Evolutionary conservation across 352 stramenopile species (phyloP).

Genomic region (Globisporangium lucens): DNA sequence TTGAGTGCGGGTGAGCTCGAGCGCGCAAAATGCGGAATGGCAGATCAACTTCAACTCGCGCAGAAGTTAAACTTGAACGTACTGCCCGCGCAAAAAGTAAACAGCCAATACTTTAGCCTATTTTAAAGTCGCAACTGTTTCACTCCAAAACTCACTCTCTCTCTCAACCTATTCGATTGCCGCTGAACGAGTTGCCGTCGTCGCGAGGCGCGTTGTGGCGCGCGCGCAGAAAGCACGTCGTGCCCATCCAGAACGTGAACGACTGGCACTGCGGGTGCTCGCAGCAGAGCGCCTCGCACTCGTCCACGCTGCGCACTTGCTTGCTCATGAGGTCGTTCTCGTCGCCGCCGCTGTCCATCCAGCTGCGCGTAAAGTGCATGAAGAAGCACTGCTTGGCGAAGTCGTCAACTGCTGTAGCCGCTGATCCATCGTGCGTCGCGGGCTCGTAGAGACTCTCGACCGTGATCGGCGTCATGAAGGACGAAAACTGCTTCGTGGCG

Average conservation of each 20-base stretch:
- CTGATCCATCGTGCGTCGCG: not conserved
- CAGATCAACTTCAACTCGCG: slow-evolving; percentile 31
- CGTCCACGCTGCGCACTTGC: slow-evolving; percentile 47
- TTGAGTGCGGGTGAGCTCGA: slow-evolving; percentile 1
- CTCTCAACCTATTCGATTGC: slow-evolving; percentile 30
- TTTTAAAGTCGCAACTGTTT: not conserved
- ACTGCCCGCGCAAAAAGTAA: slow-evolving; percentile 27
- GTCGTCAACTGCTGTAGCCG: not conserved
- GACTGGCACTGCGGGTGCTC: slow-evolving; percentile 52
- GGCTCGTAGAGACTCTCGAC: slow-evolving; percentile 18
- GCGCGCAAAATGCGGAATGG: slow-evolving; percentile 16
- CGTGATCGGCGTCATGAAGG: slow-evolving; percentile 66
- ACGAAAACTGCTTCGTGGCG: slow-evolving; percentile 30
- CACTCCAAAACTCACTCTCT: slow-evolving; percentile 6
- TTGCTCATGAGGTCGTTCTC: slow-evolving; percentile 62
- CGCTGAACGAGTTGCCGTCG: slow-evolving; percentile 60
- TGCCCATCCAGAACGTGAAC: slow-evolving; percentile 68
- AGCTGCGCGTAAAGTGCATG: slow-evolving; percentile 53
- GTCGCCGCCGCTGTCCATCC: slow-evolving; percentile 68
- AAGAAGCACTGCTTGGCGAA: slow-evolving; percentile 58
- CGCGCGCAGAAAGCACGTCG: slow-evolving; percentile 68
- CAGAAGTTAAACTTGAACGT: slow-evolving; percentile 17
- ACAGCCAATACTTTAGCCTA: slow-evolving; percentile 13
- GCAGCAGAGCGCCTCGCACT: slow-evolving; percentile 67
- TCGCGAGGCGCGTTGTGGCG: slow-evolving; percentile 33